A percentile compares a stretch with the other conserved stretches of the same genome.
These are phyloP conservation scores for Hanseniaspora occidentalis DNA, from an alignment of 805 yeast genomes.

Conservation along the genomic window DNA sequence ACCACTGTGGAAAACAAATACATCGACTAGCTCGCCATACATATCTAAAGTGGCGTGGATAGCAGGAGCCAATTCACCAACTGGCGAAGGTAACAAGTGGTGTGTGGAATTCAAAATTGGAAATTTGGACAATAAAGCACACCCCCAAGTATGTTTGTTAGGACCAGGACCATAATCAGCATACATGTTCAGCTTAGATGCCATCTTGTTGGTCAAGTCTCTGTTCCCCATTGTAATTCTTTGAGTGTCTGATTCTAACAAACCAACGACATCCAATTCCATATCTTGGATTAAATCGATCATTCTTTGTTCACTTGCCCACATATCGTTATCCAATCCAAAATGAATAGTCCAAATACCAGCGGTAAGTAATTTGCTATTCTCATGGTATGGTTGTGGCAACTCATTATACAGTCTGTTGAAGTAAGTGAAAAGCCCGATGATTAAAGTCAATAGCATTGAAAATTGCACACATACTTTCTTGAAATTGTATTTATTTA, in stretches of 20 bases:
- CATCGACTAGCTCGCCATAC: constrained; percentile 77
- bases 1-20: constrained; percentile 95
- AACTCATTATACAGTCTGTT: constrained; percentile 20
- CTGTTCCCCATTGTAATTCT: constrained; percentile 90
- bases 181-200: constrained; percentile 89
- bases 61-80: constrained; percentile 96
- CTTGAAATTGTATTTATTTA: background rate
- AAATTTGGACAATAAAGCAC: constrained; percentile 82
- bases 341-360: constrained; percentile 99
- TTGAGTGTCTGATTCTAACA: constrained; percentile 88
- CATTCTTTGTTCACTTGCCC: constrained; percentile 94
- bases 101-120: constrained; percentile 87
- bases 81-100: constrained; percentile 89
- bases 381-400: constrained; percentile 58
- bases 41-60: constrained; percentile 91
- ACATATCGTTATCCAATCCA: constrained; percentile 94
- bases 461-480: background rate
- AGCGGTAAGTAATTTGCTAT: constrained; percentile 65
- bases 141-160: constrained; percentile 97
- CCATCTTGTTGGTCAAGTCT: constrained; percentile 81
- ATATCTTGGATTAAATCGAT: constrained; percentile 68
- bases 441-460: constrained; percentile 7
- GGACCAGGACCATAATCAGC: constrained; percentile 98
- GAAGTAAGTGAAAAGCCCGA: constrained; percentile 11
- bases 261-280: constrained; percentile 82